Percentiles rank a stretch among this genome's conserved stretches.
These are phyloP conservation scores for Alternaria conjuncta DNA, from an alignment of 2,329 filamentous ascomycete genomes.

Conservation along the genomic window DNA sequence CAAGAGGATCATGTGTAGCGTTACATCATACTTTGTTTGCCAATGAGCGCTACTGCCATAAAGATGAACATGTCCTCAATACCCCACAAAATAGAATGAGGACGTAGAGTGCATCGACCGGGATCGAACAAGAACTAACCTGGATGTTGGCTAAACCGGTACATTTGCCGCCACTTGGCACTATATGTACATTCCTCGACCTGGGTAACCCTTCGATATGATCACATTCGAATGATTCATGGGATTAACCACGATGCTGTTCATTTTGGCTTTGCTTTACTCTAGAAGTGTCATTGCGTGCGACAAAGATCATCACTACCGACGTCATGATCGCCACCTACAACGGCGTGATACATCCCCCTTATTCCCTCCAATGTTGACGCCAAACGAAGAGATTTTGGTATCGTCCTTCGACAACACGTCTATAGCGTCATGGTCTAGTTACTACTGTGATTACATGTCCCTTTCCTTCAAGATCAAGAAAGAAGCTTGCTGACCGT, in stretches of 20 bases:
- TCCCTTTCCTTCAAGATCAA: no score
- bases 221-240: background rate
- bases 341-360: slow-evolving; percentile 29
- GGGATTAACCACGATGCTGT: background rate
- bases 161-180: background rate
- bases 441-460: slow-evolving; percentile 37
- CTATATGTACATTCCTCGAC: background rate
- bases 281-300: background rate
- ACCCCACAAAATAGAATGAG: background rate
- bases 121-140: background rate
- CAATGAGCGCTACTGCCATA: background rate
- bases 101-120: background rate
- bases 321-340: slow-evolving; percentile 22
- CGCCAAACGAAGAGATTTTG: slow-evolving; percentile 45
- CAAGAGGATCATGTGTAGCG: background rate
- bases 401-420: slow-evolving; percentile 49
- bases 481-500: no score
- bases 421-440: slow-evolving; percentile 44
- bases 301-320: slow-evolving; percentile 3
- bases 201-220: background rate
- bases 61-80: background rate
- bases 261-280: background rate
- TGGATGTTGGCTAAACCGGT: background rate
- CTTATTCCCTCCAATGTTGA: slow-evolving; percentile 39
- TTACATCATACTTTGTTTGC: background rate